Percentiles rank a stretch among this genome's conserved stretches.
Conservation (phyloP, 2,329 filamentous ascomycete species). For the Knoxdaviesia capensis region DNA sequence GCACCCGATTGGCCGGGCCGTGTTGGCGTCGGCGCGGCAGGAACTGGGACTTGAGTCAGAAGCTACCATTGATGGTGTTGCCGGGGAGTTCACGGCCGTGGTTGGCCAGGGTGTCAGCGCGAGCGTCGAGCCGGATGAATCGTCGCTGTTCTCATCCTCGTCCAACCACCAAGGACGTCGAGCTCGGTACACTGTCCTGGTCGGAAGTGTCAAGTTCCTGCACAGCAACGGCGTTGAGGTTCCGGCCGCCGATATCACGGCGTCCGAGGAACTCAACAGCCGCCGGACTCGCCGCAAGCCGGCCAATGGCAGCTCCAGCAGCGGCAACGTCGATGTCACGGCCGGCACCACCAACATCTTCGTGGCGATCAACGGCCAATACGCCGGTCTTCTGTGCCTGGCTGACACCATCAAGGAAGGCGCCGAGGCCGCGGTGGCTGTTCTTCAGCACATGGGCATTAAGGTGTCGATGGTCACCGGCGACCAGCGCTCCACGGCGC, state of each 20-base stretch:
- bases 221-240: slow-evolving; percentile 48
- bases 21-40: slow-evolving; percentile 53
- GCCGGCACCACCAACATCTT: slow-evolving; percentile 82
- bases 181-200: slow-evolving; percentile 54
- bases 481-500: slow-evolving; percentile 67
- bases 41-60: slow-evolving; percentile 56
- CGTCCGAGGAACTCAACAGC: slow-evolving; percentile 29
- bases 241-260: slow-evolving; percentile 40
- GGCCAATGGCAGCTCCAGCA: too few relatives aligned
- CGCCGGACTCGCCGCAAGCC: slow-evolving; percentile 9
- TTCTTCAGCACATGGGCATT: slow-evolving; percentile 68
- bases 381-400: slow-evolving; percentile 65
- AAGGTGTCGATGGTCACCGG: slow-evolving; percentile 84
- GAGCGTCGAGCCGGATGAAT: slow-evolving; percentile 44
- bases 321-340: background rate
- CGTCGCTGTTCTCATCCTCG: slow-evolving; percentile 22
- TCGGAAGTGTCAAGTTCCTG: slow-evolving; percentile 69
- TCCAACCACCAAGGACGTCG: slow-evolving; percentile 25
- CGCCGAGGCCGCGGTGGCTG: slow-evolving; percentile 59
- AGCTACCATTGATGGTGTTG: slow-evolving; percentile 57
- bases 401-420: slow-evolving; percentile 83
- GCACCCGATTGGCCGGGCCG: slow-evolving; percentile 85
- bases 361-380: slow-evolving; percentile 64
- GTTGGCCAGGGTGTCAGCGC: slow-evolving; percentile 78
- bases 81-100: slow-evolving; percentile 65